These are phyloP conservation scores for Cucumis variabilis DNA, from an alignment of 331 rosid species.

Conservation along the genomic window DNA sequence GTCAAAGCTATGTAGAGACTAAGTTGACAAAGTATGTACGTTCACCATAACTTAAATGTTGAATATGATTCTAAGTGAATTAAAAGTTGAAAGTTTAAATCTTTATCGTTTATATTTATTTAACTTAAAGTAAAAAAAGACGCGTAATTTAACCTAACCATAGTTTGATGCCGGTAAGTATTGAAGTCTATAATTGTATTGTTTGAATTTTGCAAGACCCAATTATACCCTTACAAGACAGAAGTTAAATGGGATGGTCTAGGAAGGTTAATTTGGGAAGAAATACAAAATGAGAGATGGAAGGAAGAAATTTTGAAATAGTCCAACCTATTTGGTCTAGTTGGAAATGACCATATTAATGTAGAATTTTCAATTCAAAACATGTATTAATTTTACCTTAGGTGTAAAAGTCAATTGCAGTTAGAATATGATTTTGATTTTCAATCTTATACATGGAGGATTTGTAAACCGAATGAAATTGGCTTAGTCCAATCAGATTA, in stretches of 20 bases:
- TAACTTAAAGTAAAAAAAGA: too few relatives aligned
- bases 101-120: too few relatives aligned
- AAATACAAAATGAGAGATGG: neutral
- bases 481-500: too few relatives aligned
- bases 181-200: neutral
- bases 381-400: neutral
- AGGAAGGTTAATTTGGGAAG: neutral
- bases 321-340: neutral
- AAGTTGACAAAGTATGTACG: neutral
- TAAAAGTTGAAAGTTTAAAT: neutral
- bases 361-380: neutral
- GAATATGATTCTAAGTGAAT: neutral
- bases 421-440: neutral
- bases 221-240: neutral
- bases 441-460: neutral
- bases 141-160: neutral
- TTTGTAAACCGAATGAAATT: too few relatives aligned
- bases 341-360: neutral
- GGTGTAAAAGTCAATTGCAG: neutral
- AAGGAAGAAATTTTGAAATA: neutral
- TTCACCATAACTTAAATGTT: neutral
- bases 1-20: neutral
- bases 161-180: neutral
- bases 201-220: neutral
- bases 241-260: neutral